A percentile compares a stretch with the other conserved stretches of the same genome.
These are phyloP conservation scores for Penicillium sp. DNA, from an alignment of 2,329 filamentous ascomycete genomes.

Conservation along the genomic window DNA sequence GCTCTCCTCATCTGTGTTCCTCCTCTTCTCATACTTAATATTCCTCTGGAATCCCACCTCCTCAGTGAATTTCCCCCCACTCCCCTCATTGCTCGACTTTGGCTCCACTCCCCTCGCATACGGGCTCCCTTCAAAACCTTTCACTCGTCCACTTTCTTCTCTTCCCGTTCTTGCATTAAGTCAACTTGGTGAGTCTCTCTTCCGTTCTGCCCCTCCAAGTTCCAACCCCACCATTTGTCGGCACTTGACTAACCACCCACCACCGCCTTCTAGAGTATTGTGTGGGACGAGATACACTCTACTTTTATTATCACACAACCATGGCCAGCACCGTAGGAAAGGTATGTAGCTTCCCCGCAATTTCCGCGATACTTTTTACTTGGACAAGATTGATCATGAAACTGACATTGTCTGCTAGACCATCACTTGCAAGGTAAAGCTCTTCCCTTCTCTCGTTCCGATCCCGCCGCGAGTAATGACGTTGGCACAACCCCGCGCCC, in stretches of 20 bases:
- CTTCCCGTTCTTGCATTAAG: constrained; percentile 24
- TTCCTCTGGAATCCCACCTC: constrained; percentile 11
- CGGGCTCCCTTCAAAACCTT: constrained; percentile 24
- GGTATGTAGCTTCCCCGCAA: constrained; percentile 42
- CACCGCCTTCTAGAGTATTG: constrained; percentile 2
- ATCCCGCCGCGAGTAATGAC: constrained; percentile 25
- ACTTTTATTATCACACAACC: constrained; percentile 25
- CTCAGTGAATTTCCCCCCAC: constrained; percentile 14
- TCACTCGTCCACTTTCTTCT: constrained; percentile 20
- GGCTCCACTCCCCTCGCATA: constrained; percentile 5
- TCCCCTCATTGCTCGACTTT: constrained; percentile 6
- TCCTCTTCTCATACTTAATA: constrained; percentile 14
- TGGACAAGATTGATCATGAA: constrained; percentile 3
- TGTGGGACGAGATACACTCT: neutral
- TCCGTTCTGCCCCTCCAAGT: constrained; percentile 1
- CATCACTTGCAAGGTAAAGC: constrained; percentile 80
- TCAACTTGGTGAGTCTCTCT: constrained; percentile 23
- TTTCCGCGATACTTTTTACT: neutral
- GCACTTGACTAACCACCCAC: neutral
- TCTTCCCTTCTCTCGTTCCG: constrained; percentile 5
- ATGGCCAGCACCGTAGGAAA: constrained; percentile 65
- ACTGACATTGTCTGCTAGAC: constrained; percentile 61
- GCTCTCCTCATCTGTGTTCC: constrained; percentile 15
- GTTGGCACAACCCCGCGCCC: constrained; percentile 14
- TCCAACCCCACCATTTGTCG: constrained; percentile 5